A percentile compares a stretch with the other conserved stretches of the same genome.
Conservation (phyloP, 2,329 filamentous ascomycete genomes). For the Alternaria sp. region DNA sequence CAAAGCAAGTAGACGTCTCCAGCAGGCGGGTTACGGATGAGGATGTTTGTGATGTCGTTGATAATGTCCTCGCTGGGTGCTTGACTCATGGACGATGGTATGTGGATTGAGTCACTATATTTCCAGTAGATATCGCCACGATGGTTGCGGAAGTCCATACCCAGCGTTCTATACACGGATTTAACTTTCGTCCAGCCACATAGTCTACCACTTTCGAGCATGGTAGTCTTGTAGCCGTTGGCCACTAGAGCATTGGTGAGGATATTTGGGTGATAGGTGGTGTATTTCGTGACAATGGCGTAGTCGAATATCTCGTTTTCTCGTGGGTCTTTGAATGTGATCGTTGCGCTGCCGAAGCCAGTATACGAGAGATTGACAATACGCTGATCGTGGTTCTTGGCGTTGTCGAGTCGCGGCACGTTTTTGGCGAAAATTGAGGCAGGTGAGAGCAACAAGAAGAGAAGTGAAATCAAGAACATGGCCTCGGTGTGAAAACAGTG, state of each 20-base stretch:
- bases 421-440: background rate
- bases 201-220: background rate
- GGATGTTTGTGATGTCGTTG: background rate
- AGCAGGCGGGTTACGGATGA: background rate
- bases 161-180: background rate
- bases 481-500: background rate
- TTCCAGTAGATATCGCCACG: conserved; percentile 23
- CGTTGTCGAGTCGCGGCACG: background rate
- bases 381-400: background rate
- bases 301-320: background rate
- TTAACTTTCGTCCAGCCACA: conserved; percentile 19
- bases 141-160: background rate
- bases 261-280: conserved; percentile 10
- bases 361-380: background rate
- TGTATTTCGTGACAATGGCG: conserved; percentile 15
- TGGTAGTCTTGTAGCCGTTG: background rate
- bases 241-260: conserved; percentile 8
- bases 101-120: background rate
- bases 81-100: background rate
- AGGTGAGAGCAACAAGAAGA: background rate
- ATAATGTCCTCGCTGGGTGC: background rate
- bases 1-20: background rate
- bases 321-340: background rate
- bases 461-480: background rate
- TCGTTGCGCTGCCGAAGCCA: background rate